A percentile compares a stretch with the other conserved stretches of the same genome.
These are phyloP conservation scores for Clitoria ternatea DNA, from an alignment of 306 rosid genomes.

Conservation along the genomic window DNA sequence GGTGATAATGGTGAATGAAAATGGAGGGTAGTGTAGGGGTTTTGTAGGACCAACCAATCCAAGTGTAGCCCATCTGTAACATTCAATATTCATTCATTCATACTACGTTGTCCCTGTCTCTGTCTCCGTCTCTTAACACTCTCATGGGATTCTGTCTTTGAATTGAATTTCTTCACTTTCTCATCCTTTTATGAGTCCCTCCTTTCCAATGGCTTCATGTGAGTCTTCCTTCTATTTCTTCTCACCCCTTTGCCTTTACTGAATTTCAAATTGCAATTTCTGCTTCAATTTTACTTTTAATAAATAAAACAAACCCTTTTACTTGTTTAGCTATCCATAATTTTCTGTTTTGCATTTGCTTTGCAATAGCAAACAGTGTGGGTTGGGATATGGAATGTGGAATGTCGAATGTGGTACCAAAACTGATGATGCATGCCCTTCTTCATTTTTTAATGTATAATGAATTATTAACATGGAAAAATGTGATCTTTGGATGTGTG, in stretches of 20 bases:
- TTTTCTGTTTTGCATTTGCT: conserved; percentile 5
- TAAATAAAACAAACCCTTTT: not conserved
- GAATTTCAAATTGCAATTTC: not conserved
- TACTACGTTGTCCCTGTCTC: not conserved
- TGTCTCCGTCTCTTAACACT: too few relatives aligned
- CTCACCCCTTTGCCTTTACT: not conserved
- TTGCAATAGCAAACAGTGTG: not conserved
- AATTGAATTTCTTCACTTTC: too few relatives aligned
- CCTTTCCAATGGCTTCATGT: conserved; percentile 63
- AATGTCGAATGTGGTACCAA: not conserved
- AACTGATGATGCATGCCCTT: not conserved
- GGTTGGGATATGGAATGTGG: not conserved
- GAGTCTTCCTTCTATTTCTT: conserved; percentile 31
- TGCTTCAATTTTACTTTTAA: too few relatives aligned
- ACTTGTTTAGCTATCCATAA: not conserved
- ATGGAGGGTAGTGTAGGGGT: too few relatives aligned
- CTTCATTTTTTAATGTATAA: not conserved
- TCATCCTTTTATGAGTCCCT: not conserved
- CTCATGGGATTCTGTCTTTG: not conserved
- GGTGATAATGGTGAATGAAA: not conserved
- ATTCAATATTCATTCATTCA: not conserved
- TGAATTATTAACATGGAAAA: not conserved
- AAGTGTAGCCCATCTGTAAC: not conserved
- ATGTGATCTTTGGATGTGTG: not conserved
- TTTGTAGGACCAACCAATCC: not conserved